A percentile compares a stretch with the other conserved stretches of the same genome.
Evolutionary conservation across 148 eudicot genomes (phyloP).

Genomic region (Camellia japonica): DNA sequence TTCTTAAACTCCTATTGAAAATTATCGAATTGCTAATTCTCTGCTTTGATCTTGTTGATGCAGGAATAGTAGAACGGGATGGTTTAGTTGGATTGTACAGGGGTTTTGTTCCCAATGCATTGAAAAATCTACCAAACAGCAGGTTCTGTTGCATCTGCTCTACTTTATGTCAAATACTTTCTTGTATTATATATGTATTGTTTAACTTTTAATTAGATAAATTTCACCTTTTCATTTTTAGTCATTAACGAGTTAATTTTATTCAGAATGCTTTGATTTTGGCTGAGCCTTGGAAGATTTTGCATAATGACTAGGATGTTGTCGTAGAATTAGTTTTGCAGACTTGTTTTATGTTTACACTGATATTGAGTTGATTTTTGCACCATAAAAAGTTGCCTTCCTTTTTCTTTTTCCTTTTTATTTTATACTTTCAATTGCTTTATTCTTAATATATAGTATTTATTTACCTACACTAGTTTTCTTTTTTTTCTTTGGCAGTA

Average conservation of each 20-base stretch:
- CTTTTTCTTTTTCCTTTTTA: background rate
- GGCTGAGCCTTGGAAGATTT: too few relatives aligned
- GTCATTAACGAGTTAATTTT: background rate
- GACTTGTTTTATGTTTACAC: background rate
- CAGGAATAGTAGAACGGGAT: conserved; percentile 89
- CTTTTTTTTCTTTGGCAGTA: conserved; percentile 51
- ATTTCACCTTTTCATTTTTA: background rate
- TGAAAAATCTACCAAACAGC: conserved; percentile 88
- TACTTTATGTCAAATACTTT: background rate
- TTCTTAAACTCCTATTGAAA: background rate
- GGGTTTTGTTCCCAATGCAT: conserved; percentile 89
- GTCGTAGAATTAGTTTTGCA: too few relatives aligned
- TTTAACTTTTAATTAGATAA: background rate
- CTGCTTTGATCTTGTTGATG: conserved; percentile 16
- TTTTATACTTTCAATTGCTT: background rate
- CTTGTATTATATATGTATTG: background rate
- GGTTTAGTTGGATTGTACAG: conserved; percentile 82
- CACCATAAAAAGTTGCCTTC: background rate
- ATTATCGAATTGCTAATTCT: background rate
- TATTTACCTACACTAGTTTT: background rate
- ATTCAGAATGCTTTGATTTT: too few relatives aligned
- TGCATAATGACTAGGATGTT: too few relatives aligned
- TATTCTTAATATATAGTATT: background rate
- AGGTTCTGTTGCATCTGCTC: conserved; percentile 42
- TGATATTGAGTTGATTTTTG: background rate